Conservation (phyloP, 176 grass and related monocot species). For the Rhynchospora breviuscula region DNA sequence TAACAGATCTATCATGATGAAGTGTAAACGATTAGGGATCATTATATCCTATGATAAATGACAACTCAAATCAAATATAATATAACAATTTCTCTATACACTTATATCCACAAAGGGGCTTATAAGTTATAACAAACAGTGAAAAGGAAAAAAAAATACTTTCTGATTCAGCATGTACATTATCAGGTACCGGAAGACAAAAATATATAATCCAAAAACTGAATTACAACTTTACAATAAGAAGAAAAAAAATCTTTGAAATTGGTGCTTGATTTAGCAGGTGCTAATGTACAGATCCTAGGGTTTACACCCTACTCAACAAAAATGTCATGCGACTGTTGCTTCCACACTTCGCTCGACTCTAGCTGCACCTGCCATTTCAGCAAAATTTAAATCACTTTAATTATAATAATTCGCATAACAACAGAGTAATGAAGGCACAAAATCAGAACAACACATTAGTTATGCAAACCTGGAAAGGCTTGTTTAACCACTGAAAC, state of each 20-base stretch:
- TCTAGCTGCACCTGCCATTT: conserved; percentile 50
- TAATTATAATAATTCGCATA: neutral
- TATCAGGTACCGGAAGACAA: neutral
- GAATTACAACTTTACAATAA: neutral
- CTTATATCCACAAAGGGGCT: neutral
- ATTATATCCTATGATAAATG: neutral
- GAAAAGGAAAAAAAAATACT: neutral
- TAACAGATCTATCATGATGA: neutral
- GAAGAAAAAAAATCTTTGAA: neutral
- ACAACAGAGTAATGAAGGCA: neutral
- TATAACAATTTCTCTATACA: neutral
- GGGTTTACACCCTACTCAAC: conserved; percentile 22
- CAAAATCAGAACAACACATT: neutral
- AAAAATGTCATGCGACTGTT: conserved; percentile 63
- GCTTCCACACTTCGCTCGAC: conserved; percentile 73
- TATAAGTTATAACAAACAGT: neutral
- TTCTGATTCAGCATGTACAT: neutral
- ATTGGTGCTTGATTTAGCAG: neutral
- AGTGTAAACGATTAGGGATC: neutral
- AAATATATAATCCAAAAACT: neutral
- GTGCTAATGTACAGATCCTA: neutral
- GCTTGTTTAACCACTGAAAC: conserved; percentile 74
- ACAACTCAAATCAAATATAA: neutral
- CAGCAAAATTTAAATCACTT: neutral
- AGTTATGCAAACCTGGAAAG: conserved; percentile 50